These are phyloP conservation scores for Trichoderma gamsii DNA, from an alignment of 495 filamentous ascomycete species.

Conservation along the genomic window DNA sequence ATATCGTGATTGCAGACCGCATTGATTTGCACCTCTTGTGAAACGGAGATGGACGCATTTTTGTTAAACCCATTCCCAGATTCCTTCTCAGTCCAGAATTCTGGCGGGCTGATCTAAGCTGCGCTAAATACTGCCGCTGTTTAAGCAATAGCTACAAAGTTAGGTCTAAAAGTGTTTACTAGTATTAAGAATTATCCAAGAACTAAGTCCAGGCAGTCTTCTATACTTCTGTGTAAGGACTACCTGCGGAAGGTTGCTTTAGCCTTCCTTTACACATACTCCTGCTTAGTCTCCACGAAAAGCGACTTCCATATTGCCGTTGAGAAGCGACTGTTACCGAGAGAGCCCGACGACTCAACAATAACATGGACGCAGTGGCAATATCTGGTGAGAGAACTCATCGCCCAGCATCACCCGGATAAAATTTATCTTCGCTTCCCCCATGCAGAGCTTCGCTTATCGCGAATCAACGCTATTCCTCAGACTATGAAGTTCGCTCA, in stretches of 20 bases:
- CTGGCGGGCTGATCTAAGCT: constrained; percentile 26
- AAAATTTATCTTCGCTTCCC: constrained; percentile 36
- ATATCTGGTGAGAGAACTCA: constrained; percentile 16
- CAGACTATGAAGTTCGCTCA: constrained; percentile 17
- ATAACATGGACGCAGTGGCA: constrained; percentile 23
- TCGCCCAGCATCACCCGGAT: constrained; percentile 26
- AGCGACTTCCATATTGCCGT: constrained; percentile 36
- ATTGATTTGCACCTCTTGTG: constrained; percentile 33
- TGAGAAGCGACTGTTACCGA: constrained; percentile 30
- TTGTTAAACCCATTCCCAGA: constrained; percentile 33
- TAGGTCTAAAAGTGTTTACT: neutral
- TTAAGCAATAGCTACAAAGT: neutral
- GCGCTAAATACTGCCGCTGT: neutral
- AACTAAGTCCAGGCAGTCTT: neutral
- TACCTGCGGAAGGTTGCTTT: constrained; percentile 19
- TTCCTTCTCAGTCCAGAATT: constrained; percentile 31
- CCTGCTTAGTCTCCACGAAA: constrained; percentile 30
- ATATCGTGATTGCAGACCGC: constrained; percentile 31
- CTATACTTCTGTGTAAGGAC: neutral
- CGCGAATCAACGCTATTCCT: constrained; percentile 34
- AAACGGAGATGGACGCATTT: constrained; percentile 26
- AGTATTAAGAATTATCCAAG: neutral
- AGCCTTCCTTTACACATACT: constrained; percentile 37
- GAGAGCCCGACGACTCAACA: neutral
- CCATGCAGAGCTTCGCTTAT: constrained; percentile 43